Evolutionary conservation across 108 stramenopile genomes (phyloP).

Genomic region (Pseudonitzschia multiseries): DNA sequence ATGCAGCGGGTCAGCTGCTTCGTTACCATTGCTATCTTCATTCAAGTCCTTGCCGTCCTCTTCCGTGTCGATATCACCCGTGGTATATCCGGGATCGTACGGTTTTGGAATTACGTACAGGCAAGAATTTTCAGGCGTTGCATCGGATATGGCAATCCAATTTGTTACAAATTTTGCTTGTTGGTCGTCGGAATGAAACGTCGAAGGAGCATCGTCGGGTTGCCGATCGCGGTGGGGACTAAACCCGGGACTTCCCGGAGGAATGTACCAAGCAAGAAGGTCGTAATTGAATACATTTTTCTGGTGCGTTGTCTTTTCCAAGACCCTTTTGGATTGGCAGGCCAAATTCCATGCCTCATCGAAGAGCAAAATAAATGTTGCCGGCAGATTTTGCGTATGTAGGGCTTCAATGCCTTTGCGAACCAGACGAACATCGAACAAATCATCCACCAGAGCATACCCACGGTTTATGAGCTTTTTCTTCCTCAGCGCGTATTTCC

Average conservation of each 20-base stretch:
- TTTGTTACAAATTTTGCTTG: slow-evolving; percentile 73
- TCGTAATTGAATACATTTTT: slow-evolving; percentile 64
- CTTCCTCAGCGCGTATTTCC: background rate
- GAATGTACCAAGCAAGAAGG: slow-evolving; percentile 73
- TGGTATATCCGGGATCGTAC: slow-evolving; percentile 68
- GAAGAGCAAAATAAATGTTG: slow-evolving; percentile 64
- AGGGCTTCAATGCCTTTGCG: slow-evolving; percentile 34
- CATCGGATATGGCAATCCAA: slow-evolving; percentile 69
- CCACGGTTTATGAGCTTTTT: slow-evolving; percentile 31
- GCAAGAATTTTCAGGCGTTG: slow-evolving; percentile 68
- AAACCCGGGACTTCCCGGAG: slow-evolving; percentile 50
- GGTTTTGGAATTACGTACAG: slow-evolving; percentile 71
- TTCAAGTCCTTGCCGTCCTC: slow-evolving; percentile 2
- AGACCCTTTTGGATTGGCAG: slow-evolving; percentile 21
- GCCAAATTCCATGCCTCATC: slow-evolving; percentile 72
- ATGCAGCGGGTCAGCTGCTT: slow-evolving; percentile 47
- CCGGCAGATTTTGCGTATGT: slow-evolving; percentile 38
- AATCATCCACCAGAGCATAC: slow-evolving; percentile 47
- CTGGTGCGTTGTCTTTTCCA: slow-evolving; percentile 29
- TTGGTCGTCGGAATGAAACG: slow-evolving; percentile 38
- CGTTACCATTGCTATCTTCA: background rate
- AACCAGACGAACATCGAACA: background rate
- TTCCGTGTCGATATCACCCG: slow-evolving; percentile 45
- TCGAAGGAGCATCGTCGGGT: slow-evolving; percentile 38
- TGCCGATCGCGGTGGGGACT: slow-evolving; percentile 77